Conservation (phyloP, 179 eudicot genomes). For the Beta lomatogona region DNA sequence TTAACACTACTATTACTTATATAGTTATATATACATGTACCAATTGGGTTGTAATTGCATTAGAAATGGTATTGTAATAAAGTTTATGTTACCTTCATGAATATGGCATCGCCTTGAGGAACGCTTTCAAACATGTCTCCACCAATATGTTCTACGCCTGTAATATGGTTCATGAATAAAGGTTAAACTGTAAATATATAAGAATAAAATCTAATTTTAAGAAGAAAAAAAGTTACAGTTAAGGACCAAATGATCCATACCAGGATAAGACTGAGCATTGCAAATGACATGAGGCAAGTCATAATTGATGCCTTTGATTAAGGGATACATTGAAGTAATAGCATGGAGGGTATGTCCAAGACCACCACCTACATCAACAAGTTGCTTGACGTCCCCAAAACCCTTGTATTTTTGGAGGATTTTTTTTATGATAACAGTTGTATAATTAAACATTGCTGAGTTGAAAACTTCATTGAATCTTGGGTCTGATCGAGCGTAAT, state of each 20-base stretch:
- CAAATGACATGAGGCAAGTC: conserved; percentile 36
- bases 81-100: conserved; percentile 32
- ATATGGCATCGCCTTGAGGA: conserved; percentile 23
- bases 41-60: too few relatives aligned
- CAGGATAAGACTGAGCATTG: conserved; percentile 34
- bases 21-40: too few relatives aligned
- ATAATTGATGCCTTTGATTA: conserved; percentile 16
- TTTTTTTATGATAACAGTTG: conserved; percentile 13
- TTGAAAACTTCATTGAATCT: conserved; percentile 35
- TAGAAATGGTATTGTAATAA: too few relatives aligned
- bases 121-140: conserved; percentile 27
- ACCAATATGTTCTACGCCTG: conserved; percentile 37
- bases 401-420: conserved; percentile 38
- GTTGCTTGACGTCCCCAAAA: conserved; percentile 26
- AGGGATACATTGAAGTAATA: conserved; percentile 37
- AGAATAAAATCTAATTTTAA: too few relatives aligned
- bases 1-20: too few relatives aligned
- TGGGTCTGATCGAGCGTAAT: conserved; percentile 27
- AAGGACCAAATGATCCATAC: neutral
- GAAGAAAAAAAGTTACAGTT: too few relatives aligned
- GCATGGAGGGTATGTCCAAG: conserved; percentile 29
- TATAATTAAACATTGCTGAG: conserved; percentile 26
- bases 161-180: neutral
- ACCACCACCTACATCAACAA: conserved; percentile 34
- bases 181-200: too few relatives aligned